phyloP scores from a whole-genome alignment of 2,329 filamentous ascomycete genomes.

The Fusarium palustre region DNA sequence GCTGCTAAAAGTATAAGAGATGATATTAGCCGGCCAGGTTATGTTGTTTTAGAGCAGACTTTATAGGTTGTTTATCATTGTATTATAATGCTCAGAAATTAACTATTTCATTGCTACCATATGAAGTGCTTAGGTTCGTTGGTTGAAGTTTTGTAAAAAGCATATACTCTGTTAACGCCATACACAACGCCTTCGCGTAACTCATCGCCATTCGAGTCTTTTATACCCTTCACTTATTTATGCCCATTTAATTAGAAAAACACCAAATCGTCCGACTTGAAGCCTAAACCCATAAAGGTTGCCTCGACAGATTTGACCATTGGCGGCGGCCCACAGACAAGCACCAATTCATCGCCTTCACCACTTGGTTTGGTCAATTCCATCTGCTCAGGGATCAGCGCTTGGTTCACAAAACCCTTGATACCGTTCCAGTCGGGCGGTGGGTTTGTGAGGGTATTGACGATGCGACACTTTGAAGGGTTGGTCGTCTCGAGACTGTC shows the following conservation, averaged over 20 bases:
- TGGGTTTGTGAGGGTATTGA: constrained; percentile 77
- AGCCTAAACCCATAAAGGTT: constrained; percentile 69
- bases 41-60: background rate
- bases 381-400: constrained; percentile 71
- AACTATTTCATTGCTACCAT: background rate
- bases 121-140: background rate
- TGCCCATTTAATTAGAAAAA: constrained; percentile 40
- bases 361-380: constrained; percentile 52
- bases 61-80: background rate
- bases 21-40: background rate
- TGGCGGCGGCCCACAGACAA: constrained; percentile 82
- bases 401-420: constrained; percentile 73
- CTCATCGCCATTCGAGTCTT: background rate
- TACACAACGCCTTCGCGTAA: background rate
- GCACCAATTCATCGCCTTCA: constrained; percentile 68
- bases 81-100: background rate
- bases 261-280: constrained; percentile 57
- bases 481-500: constrained; percentile 70
- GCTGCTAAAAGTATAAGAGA: background rate
- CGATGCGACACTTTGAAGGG: constrained; percentile 68
- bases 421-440: constrained; percentile 74
- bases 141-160: constrained; percentile 1
- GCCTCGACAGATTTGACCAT: constrained; percentile 76
- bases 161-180: constrained; percentile 1
- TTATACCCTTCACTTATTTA: background rate